Base-by-base conservation (phyloP, 169 alveolate genomes). In the Eimeria sp. region DNA sequence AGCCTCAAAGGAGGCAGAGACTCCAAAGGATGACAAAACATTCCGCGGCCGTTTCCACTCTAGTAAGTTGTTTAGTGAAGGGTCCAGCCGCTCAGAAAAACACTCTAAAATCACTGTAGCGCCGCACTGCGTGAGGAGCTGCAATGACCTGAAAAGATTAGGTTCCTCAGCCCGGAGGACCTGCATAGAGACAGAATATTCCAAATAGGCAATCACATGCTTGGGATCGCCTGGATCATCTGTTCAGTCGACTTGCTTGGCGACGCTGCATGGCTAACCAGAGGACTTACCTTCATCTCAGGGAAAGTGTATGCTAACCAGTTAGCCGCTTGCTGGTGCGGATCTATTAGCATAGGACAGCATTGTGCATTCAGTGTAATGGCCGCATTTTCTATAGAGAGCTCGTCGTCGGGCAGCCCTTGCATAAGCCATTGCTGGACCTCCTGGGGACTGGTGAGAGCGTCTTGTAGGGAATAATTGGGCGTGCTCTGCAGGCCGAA, bases 71-170 rank as follows among this genome's bases (percentile, higher is more conserved):
- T 99, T 99, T 72, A 99, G 98, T 94, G 99, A 97, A 18, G 99
- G 99, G 95, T 99, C 99, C 91, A 99, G 99, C 89, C 98, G 98
- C 96, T 99, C 99, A 89, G 98, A 99, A 51, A 99, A 99, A 96
- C 99, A 98, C 97, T 99, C 99, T 51, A 99, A 97, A 94, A 99
- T 97, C 87, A 99, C 98, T 20, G 99, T 54, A 61, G 93, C 93
- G 4, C 93, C 93, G 61, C 63, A 63, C 30, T 86, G 93, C 80
- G 63, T 40, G 63, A 86, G 49, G 25, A 86, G 93, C 63, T 86
- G 93, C 82, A 86, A 34, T 20, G 82, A 61, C 51, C 93, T 63
- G 27, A 40, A 58, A n/a, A 86, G 72, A 58, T 86, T 51, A 9
- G 93, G 93, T 65, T 86, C 93, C 43, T 86, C 82, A 51, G 93